phyloP scores from a whole-genome alignment of 768 basidiomycete species.

The Lactarius deliciosus region DNA sequence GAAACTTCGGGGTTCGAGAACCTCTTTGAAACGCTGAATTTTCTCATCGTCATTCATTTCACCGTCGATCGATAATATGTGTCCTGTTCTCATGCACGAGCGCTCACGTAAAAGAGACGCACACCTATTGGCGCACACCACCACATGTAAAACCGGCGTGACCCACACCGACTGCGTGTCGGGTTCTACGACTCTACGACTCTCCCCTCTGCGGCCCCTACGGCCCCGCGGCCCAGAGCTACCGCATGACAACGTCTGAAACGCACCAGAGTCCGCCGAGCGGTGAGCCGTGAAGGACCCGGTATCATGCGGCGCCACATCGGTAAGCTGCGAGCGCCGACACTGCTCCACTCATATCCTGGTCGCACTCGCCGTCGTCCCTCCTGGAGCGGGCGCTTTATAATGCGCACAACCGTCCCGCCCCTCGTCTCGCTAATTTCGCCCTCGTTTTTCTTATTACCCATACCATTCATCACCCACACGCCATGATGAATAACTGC shows the following conservation, averaged over 20 bases:
- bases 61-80: not conserved
- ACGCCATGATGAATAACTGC: constrained; percentile 3
- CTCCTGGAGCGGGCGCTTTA: not conserved
- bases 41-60: too few relatives aligned
- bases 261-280: not conserved
- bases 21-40: not conserved
- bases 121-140: not conserved
- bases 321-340: not conserved
- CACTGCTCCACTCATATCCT: not conserved
- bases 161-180: not conserved
- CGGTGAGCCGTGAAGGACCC: not conserved
- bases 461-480: not conserved
- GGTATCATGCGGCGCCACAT: not conserved
- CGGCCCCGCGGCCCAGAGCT: not conserved
- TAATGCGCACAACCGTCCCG: not conserved
- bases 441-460: too few relatives aligned
- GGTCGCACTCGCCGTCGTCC: not conserved
- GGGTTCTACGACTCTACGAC: not conserved
- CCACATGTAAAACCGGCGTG: not conserved
- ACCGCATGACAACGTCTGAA: not conserved
- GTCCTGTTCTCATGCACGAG: not conserved
- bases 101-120: not conserved
- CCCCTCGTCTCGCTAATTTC: not conserved
- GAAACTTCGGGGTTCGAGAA: too few relatives aligned
- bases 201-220: not conserved